phyloP scores from a whole-genome alignment of 768 basidiomycete genomes.

The Boletales sp. region DNA sequence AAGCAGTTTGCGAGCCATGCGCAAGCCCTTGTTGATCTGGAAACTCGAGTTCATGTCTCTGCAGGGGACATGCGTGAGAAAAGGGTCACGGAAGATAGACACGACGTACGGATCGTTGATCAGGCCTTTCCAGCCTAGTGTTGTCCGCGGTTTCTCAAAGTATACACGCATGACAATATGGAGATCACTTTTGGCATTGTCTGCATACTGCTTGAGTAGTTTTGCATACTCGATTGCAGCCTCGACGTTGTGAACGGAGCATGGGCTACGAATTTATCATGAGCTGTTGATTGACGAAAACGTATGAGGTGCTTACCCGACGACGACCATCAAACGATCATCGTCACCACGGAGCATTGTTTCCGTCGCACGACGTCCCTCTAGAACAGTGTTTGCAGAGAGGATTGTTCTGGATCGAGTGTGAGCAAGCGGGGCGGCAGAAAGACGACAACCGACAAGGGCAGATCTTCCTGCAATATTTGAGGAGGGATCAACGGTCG shows the following conservation, averaged over 20 bases:
- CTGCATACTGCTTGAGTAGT: conserved; percentile 75
- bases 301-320: conserved; percentile 54
- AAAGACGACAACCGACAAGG: conserved; percentile 49
- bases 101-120: conserved; percentile 82
- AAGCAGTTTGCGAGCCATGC: conserved; percentile 81
- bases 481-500: conserved; percentile 92
- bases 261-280: conserved; percentile 54
- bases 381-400: conserved; percentile 84
- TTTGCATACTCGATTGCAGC: conserved; percentile 87
- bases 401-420: conserved; percentile 55
- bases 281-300: conserved; percentile 1
- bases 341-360: conserved; percentile 81
- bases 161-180: conserved; percentile 98
- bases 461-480: conserved; percentile 92
- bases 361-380: conserved; percentile 78
- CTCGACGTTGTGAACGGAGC: conserved; percentile 89
- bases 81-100: not conserved
- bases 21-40: conserved; percentile 95
- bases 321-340: conserved; percentile 89
- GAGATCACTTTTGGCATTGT: conserved; percentile 76
- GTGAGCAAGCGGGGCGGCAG: not conserved
- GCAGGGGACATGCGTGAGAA: not conserved
- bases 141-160: conserved; percentile 95
- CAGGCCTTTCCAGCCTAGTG: conserved; percentile 98
- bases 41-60: conserved; percentile 83